Evolutionary conservation across 805 yeast species (phyloP), one percentile per base, ranked within the genome.

Genomic region (Vanderwaltozyma polyspora): DNA sequence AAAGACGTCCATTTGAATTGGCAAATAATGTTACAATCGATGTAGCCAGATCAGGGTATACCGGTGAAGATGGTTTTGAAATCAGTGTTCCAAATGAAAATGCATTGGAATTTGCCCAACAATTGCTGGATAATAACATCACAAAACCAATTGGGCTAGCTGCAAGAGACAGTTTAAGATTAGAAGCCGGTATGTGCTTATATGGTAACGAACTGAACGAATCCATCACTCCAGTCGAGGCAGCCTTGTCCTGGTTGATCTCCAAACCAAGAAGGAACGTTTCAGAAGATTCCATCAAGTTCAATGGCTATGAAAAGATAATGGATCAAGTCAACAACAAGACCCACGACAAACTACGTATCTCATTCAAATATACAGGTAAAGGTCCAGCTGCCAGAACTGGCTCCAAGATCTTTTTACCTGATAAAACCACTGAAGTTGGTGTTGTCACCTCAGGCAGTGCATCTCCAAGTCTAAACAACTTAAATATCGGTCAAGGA

Each of bases 51-150:
- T 83, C 94, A 17, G 98, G 98, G 2, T 91, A 91, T 65, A 91
- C 98, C 6, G 98, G 98, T 14, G 98, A 91, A 61, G 98, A 91
- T 57, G 98, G 98, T 2, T 89, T 91, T 58, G 98, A 91, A 59
- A 72, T 89, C 38, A 77, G 93, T 7, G 77, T 87, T 40, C 79
- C 84, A 19, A 64, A 72, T 36, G 62, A 66, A 34, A 55, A 67
- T 16, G 78, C 89, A 2, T 55, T 63, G 21, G 73, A 69, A 1
- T 74, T 91, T 45, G 75, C 91, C 29, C 61, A 70, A 38, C 64
- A 70, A 6, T 60, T 85, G 33, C 68, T 70, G 26, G 74, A 52
- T 36, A 64, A 67, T 32, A 70, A 69, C 3, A 55, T 63, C 10
- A 83, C 85, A 31, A 74, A 73, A 55, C 94, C 95, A 25, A 83